A percentile compares a stretch with the other conserved stretches of the same genome.
These are phyloP conservation scores for Metschnikowia lochheadii DNA, from an alignment of 805 yeast species.

Conservation along the genomic window DNA sequence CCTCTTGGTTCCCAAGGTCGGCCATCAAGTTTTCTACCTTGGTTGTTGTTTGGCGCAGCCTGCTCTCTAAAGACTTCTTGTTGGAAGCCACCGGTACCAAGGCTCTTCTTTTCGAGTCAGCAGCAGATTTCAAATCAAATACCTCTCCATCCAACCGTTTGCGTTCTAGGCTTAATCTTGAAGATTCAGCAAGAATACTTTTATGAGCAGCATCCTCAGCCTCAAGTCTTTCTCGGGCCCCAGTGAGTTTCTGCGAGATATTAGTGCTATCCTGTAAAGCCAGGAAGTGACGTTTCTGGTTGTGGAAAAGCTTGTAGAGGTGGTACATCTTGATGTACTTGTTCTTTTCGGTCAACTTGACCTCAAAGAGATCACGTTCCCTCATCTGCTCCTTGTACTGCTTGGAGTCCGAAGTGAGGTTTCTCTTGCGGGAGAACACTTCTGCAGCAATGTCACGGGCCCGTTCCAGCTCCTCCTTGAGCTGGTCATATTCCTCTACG, in stretches of 20 bases:
- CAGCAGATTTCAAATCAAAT: constrained; percentile 29
- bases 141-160: constrained; percentile 39
- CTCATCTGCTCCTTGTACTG: constrained; percentile 72
- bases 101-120: constrained; percentile 44
- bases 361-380: constrained; percentile 66
- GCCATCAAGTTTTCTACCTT: constrained; percentile 46
- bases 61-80: constrained; percentile 44
- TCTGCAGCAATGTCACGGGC: constrained; percentile 62
- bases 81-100: constrained; percentile 63
- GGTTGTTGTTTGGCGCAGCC: constrained; percentile 42
- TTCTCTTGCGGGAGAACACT: constrained; percentile 64
- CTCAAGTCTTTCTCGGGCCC: constrained; percentile 22
- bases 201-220: constrained; percentile 26
- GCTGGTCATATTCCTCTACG: constrained; percentile 59
- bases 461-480: constrained; percentile 59
- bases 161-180: constrained; percentile 43
- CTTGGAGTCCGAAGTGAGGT: constrained; percentile 66
- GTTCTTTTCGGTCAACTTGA: constrained; percentile 46
- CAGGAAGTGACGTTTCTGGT: constrained; percentile 41
- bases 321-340: constrained; percentile 46
- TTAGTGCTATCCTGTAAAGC: constrained; percentile 29
- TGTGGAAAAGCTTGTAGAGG: constrained; percentile 63
- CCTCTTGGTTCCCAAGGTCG: constrained; percentile 53
- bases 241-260: constrained; percentile 9
- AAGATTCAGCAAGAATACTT: constrained; percentile 35